A percentile compares a stretch with the other conserved stretches of the same genome.
phyloP scores from a whole-genome alignment of 768 basidiomycete genomes.

The Mycena olivaceomarginata region DNA sequence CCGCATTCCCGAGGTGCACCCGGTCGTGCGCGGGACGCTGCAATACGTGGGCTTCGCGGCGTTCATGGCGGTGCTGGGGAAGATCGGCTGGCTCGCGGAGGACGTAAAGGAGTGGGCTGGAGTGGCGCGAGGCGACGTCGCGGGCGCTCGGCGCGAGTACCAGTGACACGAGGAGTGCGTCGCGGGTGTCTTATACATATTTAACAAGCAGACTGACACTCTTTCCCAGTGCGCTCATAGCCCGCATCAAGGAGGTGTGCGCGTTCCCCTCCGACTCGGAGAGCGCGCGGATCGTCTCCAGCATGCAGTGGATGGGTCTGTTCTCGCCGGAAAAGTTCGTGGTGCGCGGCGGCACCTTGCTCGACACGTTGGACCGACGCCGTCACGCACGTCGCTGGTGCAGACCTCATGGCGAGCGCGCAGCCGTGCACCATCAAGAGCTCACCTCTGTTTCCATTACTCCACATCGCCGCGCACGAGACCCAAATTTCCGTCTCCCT shows the following conservation, averaged over 20 bases:
- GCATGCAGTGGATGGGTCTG: constrained; percentile 94
- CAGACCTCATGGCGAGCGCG: no score
- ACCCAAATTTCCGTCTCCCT: no score
- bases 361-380: no score
- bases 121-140: constrained; percentile 91
- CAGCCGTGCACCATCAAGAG: no score
- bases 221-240: constrained; percentile 76
- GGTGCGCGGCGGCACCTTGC: constrained; percentile 82
- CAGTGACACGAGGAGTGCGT: constrained; percentile 80
- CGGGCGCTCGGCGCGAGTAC: constrained; percentile 82
- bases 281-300: constrained; percentile 87
- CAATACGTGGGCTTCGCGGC: constrained; percentile 97
- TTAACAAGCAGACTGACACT: not conserved
- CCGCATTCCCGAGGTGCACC: constrained; percentile 94
- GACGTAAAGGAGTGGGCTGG: constrained; percentile 84
- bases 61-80: constrained; percentile 91
- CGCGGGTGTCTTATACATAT: constrained; percentile 51
- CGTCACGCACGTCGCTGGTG: no score
- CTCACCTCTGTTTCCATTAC: no score
- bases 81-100: constrained; percentile 91
- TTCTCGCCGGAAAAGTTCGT: constrained; percentile 82
- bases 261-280: constrained; percentile 85
- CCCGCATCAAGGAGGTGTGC: constrained; percentile 80
- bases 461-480: no score
- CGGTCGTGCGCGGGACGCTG: constrained; percentile 93